A percentile compares a stretch with the other conserved stretches of the same genome.
Evolutionary conservation across 225 moss, liverwort and hornwort genomes (phyloP).

Genomic region (Marchantia paleacea): DNA sequence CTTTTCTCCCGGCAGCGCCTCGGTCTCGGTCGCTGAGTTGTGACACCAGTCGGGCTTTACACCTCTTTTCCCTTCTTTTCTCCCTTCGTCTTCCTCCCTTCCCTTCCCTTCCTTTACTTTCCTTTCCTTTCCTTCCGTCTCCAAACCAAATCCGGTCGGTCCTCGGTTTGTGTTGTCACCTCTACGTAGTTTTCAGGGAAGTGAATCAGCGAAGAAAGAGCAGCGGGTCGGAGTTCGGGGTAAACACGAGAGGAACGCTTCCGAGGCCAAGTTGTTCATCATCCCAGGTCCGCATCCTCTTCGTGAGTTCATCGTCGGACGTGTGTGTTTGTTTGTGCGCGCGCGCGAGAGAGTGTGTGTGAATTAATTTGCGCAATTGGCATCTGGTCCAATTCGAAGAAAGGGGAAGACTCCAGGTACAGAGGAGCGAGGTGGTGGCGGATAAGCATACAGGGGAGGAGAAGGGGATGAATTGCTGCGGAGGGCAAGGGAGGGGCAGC

Average conservation of each 20-base stretch:
- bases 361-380: slow-evolving; percentile 1
- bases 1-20: background rate
- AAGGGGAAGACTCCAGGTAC: background rate
- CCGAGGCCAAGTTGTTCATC: background rate
- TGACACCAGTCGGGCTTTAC: slow-evolving; percentile 5
- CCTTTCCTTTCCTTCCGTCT: background rate
- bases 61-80: background rate
- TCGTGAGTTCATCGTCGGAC: background rate
- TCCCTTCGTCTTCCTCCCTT: background rate
- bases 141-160: background rate
- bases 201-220: slow-evolving; percentile 6
- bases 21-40: slow-evolving; percentile 5
- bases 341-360: background rate
- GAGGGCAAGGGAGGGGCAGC: slow-evolving; percentile 58
- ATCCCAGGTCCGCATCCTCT: background rate
- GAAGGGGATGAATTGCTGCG: slow-evolving; percentile 49
- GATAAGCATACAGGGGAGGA: background rate
- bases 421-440: background rate
- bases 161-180: slow-evolving; percentile 1
- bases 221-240: background rate
- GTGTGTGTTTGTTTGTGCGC: background rate
- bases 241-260: background rate
- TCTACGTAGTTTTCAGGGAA: background rate
- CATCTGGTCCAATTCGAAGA: background rate
- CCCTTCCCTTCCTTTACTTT: background rate